Evolutionary conservation across 805 yeast species (phyloP), one percentile per base, ranked within the genome.

Genomic region (Limtongia smithiae): DNA sequence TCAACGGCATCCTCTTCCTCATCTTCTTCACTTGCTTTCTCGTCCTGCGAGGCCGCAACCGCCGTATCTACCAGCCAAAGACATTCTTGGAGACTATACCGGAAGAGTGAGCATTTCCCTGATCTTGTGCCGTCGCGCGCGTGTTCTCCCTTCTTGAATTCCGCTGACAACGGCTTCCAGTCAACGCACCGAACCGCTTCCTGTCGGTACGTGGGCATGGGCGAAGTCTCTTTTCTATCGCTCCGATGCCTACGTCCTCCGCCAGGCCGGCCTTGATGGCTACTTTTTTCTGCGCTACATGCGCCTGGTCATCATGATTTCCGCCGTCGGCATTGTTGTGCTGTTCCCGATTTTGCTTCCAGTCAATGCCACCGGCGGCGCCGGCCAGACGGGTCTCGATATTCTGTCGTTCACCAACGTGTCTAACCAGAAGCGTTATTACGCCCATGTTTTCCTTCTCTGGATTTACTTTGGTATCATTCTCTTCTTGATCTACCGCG

Each of bases 231-330:
- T 91, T 25, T 60, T 85, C 42, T 68, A 75, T 41, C 82, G 85
- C 62, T 79, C 87, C 0, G 89, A 85, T 48, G 71, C 83, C 41
- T 85, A 85, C 62, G 74, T 90, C 47, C 79, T 91, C 51, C 81
- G 83, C 57, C 94, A 91, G 61, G 83, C 93, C 18, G 97, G 97
- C 15, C 65, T 91, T n/a, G 97, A 91, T 65, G 97, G 96, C 4
- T 91, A 86, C 70, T 82, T 93, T 63, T 91, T 90, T 66, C 69
- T 89, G 54, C 75, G 98, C 57, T 93, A 85, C 63, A 66, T 93
- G 25, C 74, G 78, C 42, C 61, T 84, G 32, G 70, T 87, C 55
- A 70, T 78, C 11, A 52, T 71, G 4, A 63, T 80, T 35, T 78
- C 81, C 49, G 72, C 80, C 1, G 69, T 80, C 37, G 85, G 86